These are phyloP conservation scores for Pholiota molesta DNA, from an alignment of 768 basidiomycete genomes.

Conservation along the genomic window DNA sequence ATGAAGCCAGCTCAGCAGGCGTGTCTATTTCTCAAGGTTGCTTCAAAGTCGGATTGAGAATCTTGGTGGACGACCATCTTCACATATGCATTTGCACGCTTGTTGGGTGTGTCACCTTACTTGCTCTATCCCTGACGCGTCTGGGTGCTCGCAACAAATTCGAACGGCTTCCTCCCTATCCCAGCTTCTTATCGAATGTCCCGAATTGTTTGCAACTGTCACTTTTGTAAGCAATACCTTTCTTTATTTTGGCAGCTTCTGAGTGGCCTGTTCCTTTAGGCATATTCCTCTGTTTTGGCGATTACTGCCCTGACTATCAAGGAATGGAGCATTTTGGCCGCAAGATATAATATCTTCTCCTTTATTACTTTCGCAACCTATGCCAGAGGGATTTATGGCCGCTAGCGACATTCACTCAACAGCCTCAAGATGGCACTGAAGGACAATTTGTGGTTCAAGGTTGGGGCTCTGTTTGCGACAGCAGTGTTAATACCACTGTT, in stretches of 20 bases:
- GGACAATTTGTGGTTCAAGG: conserved; percentile 52
- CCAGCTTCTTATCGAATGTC: conserved; percentile 7
- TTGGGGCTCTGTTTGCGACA: conserved; percentile 43
- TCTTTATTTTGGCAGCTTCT: background rate
- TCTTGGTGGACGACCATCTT: conserved; percentile 12
- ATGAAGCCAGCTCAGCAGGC: background rate
- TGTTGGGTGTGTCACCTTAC: conserved; percentile 15
- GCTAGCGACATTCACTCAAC: conserved; percentile 45
- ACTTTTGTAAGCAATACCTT: conserved; percentile 15
- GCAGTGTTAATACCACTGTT: conserved; percentile 53
- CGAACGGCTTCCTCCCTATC: background rate
- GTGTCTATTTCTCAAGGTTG: background rate
- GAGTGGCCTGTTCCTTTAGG: conserved; percentile 25
- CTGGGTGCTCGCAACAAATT: background rate
- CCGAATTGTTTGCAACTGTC: conserved; percentile 12
- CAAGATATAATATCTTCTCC: conserved; percentile 27
- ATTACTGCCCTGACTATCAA: conserved; percentile 37
- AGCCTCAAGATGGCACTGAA: conserved; percentile 45
- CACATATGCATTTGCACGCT: conserved; percentile 12
- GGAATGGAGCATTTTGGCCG: conserved; percentile 29
- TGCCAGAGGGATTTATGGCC: conserved; percentile 59
- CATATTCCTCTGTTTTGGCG: conserved; percentile 44
- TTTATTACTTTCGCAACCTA: conserved; percentile 43
- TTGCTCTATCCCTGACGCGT: conserved; percentile 12
- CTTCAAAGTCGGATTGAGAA: background rate